These are phyloP conservation scores for Cordyceps sp. DNA, from an alignment of 2,329 filamentous ascomycete genomes.

Conservation along the genomic window DNA sequence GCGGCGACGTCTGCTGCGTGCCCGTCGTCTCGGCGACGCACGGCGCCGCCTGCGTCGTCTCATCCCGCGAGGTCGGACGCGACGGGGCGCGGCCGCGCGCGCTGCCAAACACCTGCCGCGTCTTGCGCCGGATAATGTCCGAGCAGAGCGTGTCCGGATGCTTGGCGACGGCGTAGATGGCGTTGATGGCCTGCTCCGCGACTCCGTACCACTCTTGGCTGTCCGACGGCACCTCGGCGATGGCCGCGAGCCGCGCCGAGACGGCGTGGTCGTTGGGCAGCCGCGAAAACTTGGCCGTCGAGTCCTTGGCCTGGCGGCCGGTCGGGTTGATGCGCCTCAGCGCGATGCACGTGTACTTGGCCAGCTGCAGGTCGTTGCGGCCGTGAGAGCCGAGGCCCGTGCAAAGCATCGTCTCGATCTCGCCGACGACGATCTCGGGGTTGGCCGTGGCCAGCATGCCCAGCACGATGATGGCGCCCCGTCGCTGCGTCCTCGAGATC, in stretches of 20 bases:
- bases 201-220: conserved; percentile 95
- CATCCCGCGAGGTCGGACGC: conserved; percentile 24
- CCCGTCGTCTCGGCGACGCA: conserved; percentile 15
- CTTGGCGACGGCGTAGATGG: conserved; percentile 86
- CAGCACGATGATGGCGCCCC: conserved; percentile 87
- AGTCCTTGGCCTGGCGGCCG: conserved; percentile 64
- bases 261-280: conserved; percentile 88
- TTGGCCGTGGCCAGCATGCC: conserved; percentile 92
- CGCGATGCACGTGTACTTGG: conserved; percentile 91
- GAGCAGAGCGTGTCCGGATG: conserved; percentile 90
- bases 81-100: conserved; percentile 13
- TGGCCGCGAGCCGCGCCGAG: conserved; percentile 60
- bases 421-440: conserved; percentile 81
- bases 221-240: conserved; percentile 71
- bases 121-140: conserved; percentile 75
- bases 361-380: conserved; percentile 67
- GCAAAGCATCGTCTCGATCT: conserved; percentile 86
- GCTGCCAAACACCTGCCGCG: conserved; percentile 57
- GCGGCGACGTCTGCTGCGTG: conserved; percentile 7
- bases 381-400: conserved; percentile 76
- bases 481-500: conserved; percentile 77
- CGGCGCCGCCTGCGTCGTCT: conserved; percentile 18
- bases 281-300: conserved; percentile 51
- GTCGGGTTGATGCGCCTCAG: conserved; percentile 77
- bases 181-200: conserved; percentile 88